Base-by-base conservation (phyloP, 2,329 filamentous ascomycete species). In the Fusarium proliferatum region DNA sequence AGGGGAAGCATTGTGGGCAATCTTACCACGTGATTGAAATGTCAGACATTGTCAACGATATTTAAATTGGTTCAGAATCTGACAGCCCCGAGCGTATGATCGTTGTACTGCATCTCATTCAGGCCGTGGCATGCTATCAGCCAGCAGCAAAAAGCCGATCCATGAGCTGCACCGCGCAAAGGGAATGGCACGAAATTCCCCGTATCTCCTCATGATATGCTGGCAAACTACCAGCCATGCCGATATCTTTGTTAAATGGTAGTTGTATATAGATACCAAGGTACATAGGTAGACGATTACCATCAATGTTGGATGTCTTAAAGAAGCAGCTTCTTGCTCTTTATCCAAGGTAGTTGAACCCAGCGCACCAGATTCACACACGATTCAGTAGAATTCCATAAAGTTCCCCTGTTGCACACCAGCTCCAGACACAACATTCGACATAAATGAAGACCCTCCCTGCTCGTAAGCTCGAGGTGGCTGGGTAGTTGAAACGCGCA, bases 81-180 rank as follows among this genome's bases (percentile, higher is more conserved):
- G 0, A 33, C 2, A 17, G 11, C 3, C 2, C 0, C 3, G 6
- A 9, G 13, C 2, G 3, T 33, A 23, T 11, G 17, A 11, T 5
- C 15, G 10, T 3, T 33, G 5, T 12, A 9, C 10, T 16, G 13
- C 12, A 36, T 15, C 16, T 19, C 4, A 5, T 19, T 19, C 4
- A 6, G 19, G 4, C 2, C 4, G 5, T 26, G 9, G 11, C 12
- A 52, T 17, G n/a, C 4, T 21, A 21, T 30, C 10, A 9, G 21
- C 21, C 21, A 13, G 19, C 9, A 17, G 6, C 8, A 15, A 17
- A 13, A 26, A 15, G 21, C 9, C 6, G 12, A 26, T 15, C 7
- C 17, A 36, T 36, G 23, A 21, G 2, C 2, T 9, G n/a, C 1
- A 15, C n/a, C 11, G 11, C 19, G 16, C 1, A 10, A 19, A 16